Percentiles rank a stretch among this genome's conserved stretches.
phyloP scores from a whole-genome alignment of 1,139 yeast genomes.

The Diutina catenulata region DNA sequence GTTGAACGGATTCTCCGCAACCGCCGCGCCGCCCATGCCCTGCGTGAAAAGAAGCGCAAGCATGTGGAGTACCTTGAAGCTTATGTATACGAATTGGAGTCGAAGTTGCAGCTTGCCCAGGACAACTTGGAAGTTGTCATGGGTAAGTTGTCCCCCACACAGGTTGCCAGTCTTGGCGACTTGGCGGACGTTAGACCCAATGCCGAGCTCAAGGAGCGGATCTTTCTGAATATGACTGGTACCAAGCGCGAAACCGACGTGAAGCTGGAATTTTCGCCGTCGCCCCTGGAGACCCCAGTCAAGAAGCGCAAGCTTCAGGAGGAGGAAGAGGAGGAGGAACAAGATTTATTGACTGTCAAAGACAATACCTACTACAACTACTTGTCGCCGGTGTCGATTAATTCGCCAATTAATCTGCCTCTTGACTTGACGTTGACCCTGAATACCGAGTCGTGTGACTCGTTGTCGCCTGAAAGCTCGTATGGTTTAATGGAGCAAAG shows the following conservation, averaged over 20 bases:
- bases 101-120: constrained; percentile 17
- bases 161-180: constrained; percentile 7
- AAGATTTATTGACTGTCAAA: not conserved
- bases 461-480: constrained; percentile 6
- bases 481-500: constrained; percentile 30
- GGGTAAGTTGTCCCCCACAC: constrained; percentile 8
- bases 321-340: constrained; percentile 1
- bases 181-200: constrained; percentile 13
- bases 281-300: not conserved
- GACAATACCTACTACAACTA: constrained; percentile 20
- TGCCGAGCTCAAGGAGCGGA: constrained; percentile 21
- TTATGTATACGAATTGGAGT: constrained; percentile 41
- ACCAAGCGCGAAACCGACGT: not conserved
- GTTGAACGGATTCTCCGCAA: constrained; percentile 87
- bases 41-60: constrained; percentile 90
- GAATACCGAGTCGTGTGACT: constrained; percentile 12
- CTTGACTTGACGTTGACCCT: constrained; percentile 25
- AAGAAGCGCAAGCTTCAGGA: not conserved
- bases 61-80: constrained; percentile 80
- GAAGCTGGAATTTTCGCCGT: constrained; percentile 3
- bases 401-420: constrained; percentile 31
- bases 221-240: constrained; percentile 19
- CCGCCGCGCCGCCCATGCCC: constrained; percentile 95
- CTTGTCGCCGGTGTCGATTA: constrained; percentile 34
- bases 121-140: constrained; percentile 13